Evolutionary conservation across 208 protist genomes (phyloP), one percentile per base, ranked within the genome.

Genomic region (Angomonas deanei): DNA sequence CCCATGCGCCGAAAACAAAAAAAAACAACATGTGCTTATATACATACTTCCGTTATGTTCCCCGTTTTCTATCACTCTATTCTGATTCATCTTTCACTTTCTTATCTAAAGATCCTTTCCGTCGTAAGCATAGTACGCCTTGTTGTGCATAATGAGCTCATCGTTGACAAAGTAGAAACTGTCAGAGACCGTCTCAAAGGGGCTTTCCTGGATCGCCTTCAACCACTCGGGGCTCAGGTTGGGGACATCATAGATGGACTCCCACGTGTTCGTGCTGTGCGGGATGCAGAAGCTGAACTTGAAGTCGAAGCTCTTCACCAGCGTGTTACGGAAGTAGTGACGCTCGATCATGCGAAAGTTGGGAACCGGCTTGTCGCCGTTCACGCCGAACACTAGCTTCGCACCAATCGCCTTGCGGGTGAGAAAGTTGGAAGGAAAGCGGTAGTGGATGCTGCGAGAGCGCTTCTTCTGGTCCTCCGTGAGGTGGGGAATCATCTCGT

Each of bases 281-380:
- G 97, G 97, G 66, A 98, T 98, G 76, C 93, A 97, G 60, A 98
- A 98, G 30, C 92, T 92, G 70, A 98, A 98, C 42, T 73, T 68
- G 61, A 98, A 98, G 75, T 98, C 97, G 72, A 97, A 98, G 11
- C 71, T 83, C 70, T 98, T 97, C 55, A 98, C 76, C 3, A 98
- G 72, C 64, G 68, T 82, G 66, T 97, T 86, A 13, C 91, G 78
- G 72, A 98, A 98, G 76, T 98, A 98, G 75, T 98, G 94, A 13
- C 97, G 91, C 79, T 98, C 97, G 62, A 98, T 97, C 95, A 98
- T 98, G 62, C 96, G 84, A 64, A 98, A 97, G 66, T 83, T 92
- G 38, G 72, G 77, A 2, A 98, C 85, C 2, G 91, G 82, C 39
- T 80, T 68, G 67, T 97, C 74, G 0, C 82, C 76, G 48, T 93